Percentiles rank a stretch among this genome's conserved stretches.
These are phyloP conservation scores for Babesia bovis DNA, from an alignment of 169 alveolate genomes.

Conservation along the genomic window DNA sequence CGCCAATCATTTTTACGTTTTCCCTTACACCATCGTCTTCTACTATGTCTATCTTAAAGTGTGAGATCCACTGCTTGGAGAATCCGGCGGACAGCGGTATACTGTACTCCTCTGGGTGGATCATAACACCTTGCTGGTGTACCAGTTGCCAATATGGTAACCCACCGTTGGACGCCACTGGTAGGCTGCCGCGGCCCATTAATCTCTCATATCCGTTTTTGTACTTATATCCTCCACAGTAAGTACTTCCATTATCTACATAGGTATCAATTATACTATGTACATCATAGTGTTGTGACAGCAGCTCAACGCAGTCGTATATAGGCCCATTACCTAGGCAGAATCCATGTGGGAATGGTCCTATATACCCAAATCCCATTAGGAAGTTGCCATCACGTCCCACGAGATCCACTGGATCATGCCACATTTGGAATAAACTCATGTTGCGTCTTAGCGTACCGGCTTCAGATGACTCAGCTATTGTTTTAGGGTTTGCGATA, in stretches of 20 bases:
- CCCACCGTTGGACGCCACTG: slow-evolving; percentile 64
- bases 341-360: slow-evolving; percentile 64
- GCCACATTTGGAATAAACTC: slow-evolving; percentile 65
- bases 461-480: slow-evolving; percentile 49
- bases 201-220: slow-evolving; percentile 16
- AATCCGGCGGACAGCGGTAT: slow-evolving; percentile 58
- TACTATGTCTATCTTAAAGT: slow-evolving; percentile 48
- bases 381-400: slow-evolving; percentile 85
- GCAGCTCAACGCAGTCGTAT: slow-evolving; percentile 67
- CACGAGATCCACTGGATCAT: slow-evolving; percentile 79
- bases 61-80: slow-evolving; percentile 60
- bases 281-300: slow-evolving; percentile 33
- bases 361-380: slow-evolving; percentile 83
- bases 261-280: slow-evolving; percentile 35
- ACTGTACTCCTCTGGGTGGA: slow-evolving; percentile 2
- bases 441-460: slow-evolving; percentile 62
- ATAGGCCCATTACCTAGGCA: slow-evolving; percentile 79
- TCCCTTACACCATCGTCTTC: slow-evolving; percentile 79
- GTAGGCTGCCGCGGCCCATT: slow-evolving; percentile 45
- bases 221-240: slow-evolving; percentile 42
- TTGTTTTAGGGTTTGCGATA: slow-evolving; percentile 31
- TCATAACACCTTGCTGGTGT: slow-evolving; percentile 43
- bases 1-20: slow-evolving; percentile 49
- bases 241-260: slow-evolving; percentile 59
- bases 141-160: slow-evolving; percentile 51